Evolutionary conservation across 495 filamentous ascomycete genomes (phyloP).

Genomic region (Choiromyces venosus): DNA sequence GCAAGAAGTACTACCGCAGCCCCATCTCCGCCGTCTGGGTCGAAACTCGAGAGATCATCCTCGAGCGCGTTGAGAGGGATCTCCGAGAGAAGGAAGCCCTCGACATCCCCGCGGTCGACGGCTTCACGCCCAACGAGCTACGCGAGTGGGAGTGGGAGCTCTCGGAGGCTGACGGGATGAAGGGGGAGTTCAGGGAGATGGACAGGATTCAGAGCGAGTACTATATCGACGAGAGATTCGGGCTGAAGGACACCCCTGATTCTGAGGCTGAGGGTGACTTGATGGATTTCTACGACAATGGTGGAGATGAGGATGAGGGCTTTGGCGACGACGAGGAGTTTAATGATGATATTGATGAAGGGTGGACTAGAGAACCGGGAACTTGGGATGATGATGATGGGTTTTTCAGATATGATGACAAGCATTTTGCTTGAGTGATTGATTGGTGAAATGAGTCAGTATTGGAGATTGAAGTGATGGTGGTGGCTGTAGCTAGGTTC

Average conservation of each 20-base stretch:
- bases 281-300: neutral
- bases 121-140: neutral
- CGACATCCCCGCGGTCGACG: neutral
- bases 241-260: no score
- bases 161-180: neutral
- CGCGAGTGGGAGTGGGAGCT: neutral
- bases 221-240: neutral
- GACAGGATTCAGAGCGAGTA: neutral
- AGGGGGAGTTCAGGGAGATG: neutral
- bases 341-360: neutral
- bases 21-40: constrained; percentile 31
- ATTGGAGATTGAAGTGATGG: no score
- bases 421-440: neutral
- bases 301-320: neutral
- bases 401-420: neutral
- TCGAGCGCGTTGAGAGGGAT: constrained; percentile 11
- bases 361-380: neutral
- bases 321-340: neutral
- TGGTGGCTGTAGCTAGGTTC: neutral
- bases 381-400: neutral
- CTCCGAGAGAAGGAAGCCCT: neutral
- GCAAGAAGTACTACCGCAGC: constrained; percentile 23
- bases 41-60: constrained; percentile 17
- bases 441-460: neutral
- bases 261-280: neutral